Percentiles rank a stretch among this genome's conserved stretches.
phyloP scores from a whole-genome alignment of 768 basidiomycete genomes.

The Leucosporidium creatinivorum region DNA sequence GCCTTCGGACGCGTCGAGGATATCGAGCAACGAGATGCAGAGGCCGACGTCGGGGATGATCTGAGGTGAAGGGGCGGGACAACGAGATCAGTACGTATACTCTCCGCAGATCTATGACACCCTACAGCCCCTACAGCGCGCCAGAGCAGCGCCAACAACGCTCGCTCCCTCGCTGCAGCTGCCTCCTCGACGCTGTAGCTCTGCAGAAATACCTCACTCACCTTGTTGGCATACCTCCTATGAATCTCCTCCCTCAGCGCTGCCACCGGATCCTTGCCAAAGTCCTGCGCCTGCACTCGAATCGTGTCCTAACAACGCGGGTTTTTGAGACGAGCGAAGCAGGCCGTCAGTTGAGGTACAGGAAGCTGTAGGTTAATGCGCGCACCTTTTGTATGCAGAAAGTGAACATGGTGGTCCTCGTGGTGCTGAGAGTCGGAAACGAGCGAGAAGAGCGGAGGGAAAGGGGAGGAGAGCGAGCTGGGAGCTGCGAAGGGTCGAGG shows the following conservation, averaged over 20 bases:
- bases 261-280: conserved; percentile 65
- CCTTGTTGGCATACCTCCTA: conserved; percentile 83
- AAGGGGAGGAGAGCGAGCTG: no score
- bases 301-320: conserved; percentile 65
- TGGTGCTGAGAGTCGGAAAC: no score
- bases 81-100: background rate
- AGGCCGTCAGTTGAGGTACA: no score
- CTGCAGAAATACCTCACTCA: conserved; percentile 12
- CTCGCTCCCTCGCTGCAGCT: background rate
- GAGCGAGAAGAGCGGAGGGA: no score
- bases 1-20: conserved; percentile 78
- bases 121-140: background rate
- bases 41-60: conserved; percentile 85
- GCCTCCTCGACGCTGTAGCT: background rate
- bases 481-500: no score
- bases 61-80: conserved; percentile 39
- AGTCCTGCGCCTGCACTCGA: conserved; percentile 78
- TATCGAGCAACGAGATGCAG: conserved; percentile 81
- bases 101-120: no score
- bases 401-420: conserved; percentile 19
- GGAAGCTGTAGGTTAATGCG: background rate
- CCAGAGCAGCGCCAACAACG: no score
- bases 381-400: conserved; percentile 32
- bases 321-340: background rate
- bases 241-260: conserved; percentile 80